Percentiles rank a stretch among this genome's conserved stretches.
Evolutionary conservation across 2,329 filamentous ascomycete genomes (phyloP).

Genomic region (Sporothrix protearum): DNA sequence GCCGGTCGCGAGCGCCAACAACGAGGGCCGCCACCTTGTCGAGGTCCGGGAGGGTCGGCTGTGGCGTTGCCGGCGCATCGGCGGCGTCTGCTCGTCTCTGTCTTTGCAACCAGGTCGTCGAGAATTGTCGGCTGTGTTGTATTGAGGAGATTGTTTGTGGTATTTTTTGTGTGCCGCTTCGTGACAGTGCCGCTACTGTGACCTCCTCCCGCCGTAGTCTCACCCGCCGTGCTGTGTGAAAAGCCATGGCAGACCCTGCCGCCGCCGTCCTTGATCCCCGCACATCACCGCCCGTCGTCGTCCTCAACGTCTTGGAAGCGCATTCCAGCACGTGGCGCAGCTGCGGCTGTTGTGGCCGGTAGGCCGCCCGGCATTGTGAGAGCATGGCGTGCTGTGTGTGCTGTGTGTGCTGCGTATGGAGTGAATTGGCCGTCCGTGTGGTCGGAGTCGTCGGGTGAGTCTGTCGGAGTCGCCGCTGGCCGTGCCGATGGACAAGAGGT

Average conservation of each 20-base stretch:
- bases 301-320: slow-evolving; percentile 29
- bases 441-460: neutral
- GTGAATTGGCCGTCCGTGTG: neutral
- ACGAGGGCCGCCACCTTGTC: slow-evolving; percentile 42
- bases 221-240: slow-evolving; percentile 14
- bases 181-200: too few species aligned
- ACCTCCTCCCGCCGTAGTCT: neutral
- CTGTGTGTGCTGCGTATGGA: neutral
- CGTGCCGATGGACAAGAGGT: neutral
- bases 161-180: too few species aligned
- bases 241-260: neutral
- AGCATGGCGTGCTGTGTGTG: neutral
- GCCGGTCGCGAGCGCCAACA: slow-evolving; percentile 42
- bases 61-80: slow-evolving; percentile 11
- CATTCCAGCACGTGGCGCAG: slow-evolving; percentile 34
- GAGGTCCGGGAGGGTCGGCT: slow-evolving; percentile 36
- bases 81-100: neutral
- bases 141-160: neutral
- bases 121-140: neutral
- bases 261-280: neutral
- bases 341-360: slow-evolving; percentile 22
- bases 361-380: slow-evolving; percentile 10
- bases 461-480: neutral
- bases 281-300: slow-evolving; percentile 19
- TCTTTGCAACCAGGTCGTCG: neutral